Base-by-base conservation (phyloP, 2,329 filamentous ascomycete genomes). In the Rosellinia necatrix region DNA sequence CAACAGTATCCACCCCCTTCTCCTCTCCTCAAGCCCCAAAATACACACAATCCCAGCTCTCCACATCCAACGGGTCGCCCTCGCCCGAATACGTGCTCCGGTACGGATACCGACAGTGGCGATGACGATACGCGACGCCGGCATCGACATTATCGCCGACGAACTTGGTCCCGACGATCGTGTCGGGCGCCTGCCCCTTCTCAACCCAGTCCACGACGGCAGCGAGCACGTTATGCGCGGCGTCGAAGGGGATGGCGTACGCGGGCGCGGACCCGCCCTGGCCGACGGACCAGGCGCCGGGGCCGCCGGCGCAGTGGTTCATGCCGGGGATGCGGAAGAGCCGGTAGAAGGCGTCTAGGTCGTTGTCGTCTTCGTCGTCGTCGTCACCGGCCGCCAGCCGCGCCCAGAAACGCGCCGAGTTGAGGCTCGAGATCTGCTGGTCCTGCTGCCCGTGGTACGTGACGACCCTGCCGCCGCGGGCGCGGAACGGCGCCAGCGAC, bases 181-280 rank as follows among this genome's bases (percentile, higher is more conserved):
- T 68, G 22, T 78, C 75, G 0, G 80, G 78, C 0, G 75, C 75
- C 9, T 68, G 34, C 0, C 69, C 73, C 7, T 69, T 59, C 62
- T 78, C 79, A 0, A 81, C 78, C 79, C 79, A 81, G 17, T 74
- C 68, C 0, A 82, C 77, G 3, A 82, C 67, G 0, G 77, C 75
- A 49, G 76, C 72, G 4, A 82, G 64, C 0, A 81, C 70, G 19
- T 82, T 82, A 19, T 74, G 64, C 5, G 73, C 64, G 0, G 74
- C 70, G 13, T 77, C 65, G 32, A 68, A 71, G 2, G 58, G 58
- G 7, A 68, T 57, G 0, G 48, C 60, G 3, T 64, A 63, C 0
- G 63, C 63, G 0, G 66, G 40, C 0, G 63, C 44, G 0, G 32
- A 38, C 29, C 64, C 41, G 5, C 60, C 49, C 47, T 69, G 61